phyloP scores from a whole-genome alignment of 2,329 filamentous ascomycete species.

The Neospermospora avenae region DNA sequence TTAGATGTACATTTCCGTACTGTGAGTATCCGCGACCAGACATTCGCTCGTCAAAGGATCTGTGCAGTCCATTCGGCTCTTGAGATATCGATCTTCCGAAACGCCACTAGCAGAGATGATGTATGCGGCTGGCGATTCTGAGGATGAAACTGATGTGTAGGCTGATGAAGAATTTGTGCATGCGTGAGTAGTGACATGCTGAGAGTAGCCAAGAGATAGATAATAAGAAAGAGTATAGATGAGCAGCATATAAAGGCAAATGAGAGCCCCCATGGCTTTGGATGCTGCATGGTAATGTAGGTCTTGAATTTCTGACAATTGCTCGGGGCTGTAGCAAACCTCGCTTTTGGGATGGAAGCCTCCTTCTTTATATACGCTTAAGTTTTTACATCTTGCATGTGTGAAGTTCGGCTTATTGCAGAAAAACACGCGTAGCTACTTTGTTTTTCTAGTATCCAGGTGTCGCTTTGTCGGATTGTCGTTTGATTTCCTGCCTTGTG shows the following conservation, averaged over 20 bases:
- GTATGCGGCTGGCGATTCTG: too few species aligned
- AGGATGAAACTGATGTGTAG: background rate
- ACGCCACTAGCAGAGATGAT: too few species aligned
- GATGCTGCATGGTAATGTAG: background rate
- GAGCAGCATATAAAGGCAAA: background rate
- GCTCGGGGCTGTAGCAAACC: too few species aligned
- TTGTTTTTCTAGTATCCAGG: background rate
- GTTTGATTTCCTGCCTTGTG: background rate
- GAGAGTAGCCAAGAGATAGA: background rate
- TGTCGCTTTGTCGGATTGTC: background rate
- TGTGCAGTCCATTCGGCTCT: too few species aligned
- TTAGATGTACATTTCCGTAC: too few species aligned
- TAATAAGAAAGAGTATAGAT: background rate
- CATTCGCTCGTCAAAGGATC: too few species aligned
- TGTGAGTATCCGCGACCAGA: too few species aligned
- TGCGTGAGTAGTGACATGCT: background rate
- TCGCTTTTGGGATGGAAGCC: too few species aligned
- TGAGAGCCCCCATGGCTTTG: background rate
- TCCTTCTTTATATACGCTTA: too few species aligned
- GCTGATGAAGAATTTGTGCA: background rate
- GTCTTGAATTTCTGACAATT: too few species aligned
- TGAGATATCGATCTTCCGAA: too few species aligned
- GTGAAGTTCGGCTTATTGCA: background rate
- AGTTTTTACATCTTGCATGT: too few species aligned
- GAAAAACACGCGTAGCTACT: background rate